phyloP scores from a whole-genome alignment of 2,329 filamentous ascomycete genomes.

The Venturiaceae sp. region DNA sequence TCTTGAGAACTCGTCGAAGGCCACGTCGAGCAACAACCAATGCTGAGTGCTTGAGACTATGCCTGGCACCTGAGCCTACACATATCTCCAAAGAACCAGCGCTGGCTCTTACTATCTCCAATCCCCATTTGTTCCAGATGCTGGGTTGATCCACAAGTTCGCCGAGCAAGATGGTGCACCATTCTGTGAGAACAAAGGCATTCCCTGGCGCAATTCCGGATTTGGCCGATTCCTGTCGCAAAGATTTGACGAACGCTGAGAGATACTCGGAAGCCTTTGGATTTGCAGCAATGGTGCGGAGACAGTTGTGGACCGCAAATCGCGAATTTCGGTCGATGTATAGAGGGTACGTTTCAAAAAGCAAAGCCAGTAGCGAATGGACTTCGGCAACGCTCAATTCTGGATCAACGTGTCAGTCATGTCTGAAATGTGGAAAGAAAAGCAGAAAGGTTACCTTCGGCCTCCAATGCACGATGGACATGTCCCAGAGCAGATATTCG shows the following conservation, averaged over 20 bases:
- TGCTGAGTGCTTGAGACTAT: slow-evolving; percentile 61
- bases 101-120: slow-evolving; percentile 57
- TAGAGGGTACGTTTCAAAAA: slow-evolving; percentile 80
- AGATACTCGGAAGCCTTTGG: slow-evolving; percentile 48
- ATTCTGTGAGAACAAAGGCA: slow-evolving; percentile 84
- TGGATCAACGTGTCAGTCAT: slow-evolving; percentile 10
- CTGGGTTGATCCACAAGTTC: slow-evolving; percentile 50
- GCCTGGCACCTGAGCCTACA: slow-evolving; percentile 52
- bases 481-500: slow-evolving; percentile 33
- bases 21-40: slow-evolving; percentile 70
- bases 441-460: slow-evolving; percentile 23
- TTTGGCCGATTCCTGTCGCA: slow-evolving; percentile 68
- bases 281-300: slow-evolving; percentile 55
- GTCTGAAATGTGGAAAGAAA: neutral
- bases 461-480: slow-evolving; percentile 32
- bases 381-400: slow-evolving; percentile 34
- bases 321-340: slow-evolving; percentile 83
- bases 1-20: slow-evolving; percentile 62
- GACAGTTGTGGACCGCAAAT: slow-evolving; percentile 70
- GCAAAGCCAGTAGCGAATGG: slow-evolving; percentile 52
- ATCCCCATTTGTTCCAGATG: slow-evolving; percentile 54
- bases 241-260: slow-evolving; percentile 52
- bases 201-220: slow-evolving; percentile 65
- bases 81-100: slow-evolving; percentile 66
- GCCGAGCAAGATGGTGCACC: slow-evolving; percentile 74